Evolutionary conservation across 495 filamentous ascomycete genomes (phyloP).

Genomic region (Clavariopsis aquatica): DNA sequence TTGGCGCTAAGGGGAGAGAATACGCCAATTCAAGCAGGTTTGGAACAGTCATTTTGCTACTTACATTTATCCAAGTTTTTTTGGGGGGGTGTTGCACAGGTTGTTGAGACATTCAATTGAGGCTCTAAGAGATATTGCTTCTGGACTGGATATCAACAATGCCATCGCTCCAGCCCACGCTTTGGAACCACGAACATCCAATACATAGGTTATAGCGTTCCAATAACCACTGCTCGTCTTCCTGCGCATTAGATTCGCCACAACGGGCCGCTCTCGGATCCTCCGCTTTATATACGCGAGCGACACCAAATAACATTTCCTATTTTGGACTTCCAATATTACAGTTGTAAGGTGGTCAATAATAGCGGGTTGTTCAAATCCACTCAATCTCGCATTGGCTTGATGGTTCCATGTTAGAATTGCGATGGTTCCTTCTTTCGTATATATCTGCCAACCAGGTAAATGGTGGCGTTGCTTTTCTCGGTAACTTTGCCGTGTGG

Average conservation of each 20-base stretch:
- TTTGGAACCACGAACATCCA: too few relatives aligned
- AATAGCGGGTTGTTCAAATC: background rate
- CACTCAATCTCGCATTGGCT: background rate
- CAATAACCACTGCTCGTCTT: too few relatives aligned
- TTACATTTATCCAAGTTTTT: conserved; percentile 7
- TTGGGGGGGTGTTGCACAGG: conserved; percentile 11
- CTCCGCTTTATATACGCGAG: background rate
- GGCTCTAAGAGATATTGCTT: too few relatives aligned
- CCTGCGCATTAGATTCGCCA: background rate
- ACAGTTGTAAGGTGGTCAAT: background rate
- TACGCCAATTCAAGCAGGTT: too few relatives aligned
- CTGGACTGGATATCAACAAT: too few relatives aligned
- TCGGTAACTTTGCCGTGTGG: conserved; percentile 2
- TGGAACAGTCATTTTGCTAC: conserved; percentile 1
- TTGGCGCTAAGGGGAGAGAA: background rate
- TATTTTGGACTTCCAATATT: background rate
- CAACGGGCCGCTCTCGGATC: background rate
- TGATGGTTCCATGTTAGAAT: background rate
- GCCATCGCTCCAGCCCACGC: too few relatives aligned
- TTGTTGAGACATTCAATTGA: conserved; percentile 5
- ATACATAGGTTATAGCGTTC: too few relatives aligned
- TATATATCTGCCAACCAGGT: background rate
- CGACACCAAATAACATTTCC: background rate
- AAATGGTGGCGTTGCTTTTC: background rate
- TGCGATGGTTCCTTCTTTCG: background rate